Evolutionary conservation across 169 alveolate species (phyloP).

Genomic region (Eimeria praecox): DNA sequence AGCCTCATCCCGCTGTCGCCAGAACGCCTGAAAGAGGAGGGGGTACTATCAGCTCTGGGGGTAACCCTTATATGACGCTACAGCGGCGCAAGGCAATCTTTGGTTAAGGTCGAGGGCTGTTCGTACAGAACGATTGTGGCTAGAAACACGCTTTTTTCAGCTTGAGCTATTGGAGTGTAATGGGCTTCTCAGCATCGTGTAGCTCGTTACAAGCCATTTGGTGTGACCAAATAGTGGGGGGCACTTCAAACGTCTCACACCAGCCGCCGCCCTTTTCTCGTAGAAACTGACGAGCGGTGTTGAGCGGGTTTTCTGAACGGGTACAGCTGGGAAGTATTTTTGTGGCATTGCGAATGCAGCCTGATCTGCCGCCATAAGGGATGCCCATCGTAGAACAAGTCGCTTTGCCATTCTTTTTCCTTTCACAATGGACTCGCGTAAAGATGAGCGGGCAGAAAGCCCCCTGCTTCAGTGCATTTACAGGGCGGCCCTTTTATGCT

Average conservation of each 20-base stretch:
- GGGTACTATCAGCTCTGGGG: background rate
- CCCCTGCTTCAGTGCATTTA: too few species aligned
- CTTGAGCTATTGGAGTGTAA: too few species aligned
- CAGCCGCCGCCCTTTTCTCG: background rate
- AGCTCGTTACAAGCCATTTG: background rate
- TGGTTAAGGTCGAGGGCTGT: background rate
- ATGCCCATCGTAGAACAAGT: too few species aligned
- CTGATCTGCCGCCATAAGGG: too few species aligned
- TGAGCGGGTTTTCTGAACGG: background rate
- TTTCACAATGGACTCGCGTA: background rate
- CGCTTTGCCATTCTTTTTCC: too few species aligned
- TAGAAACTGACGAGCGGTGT: background rate
- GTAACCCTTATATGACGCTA: background rate
- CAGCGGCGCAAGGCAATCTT: background rate
- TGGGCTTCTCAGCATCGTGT: too few species aligned
- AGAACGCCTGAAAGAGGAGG: background rate
- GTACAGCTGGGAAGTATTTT: background rate
- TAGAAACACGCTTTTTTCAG: background rate
- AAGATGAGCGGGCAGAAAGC: too few species aligned
- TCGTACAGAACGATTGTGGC: background rate
- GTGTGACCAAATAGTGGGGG: background rate
- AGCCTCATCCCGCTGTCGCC: background rate
- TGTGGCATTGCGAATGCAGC: too few species aligned
- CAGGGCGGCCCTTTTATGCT: too few species aligned
- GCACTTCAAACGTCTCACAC: background rate